Conservation (phyloP, 78 protist genomes). For the Bodo saltans region DNA sequence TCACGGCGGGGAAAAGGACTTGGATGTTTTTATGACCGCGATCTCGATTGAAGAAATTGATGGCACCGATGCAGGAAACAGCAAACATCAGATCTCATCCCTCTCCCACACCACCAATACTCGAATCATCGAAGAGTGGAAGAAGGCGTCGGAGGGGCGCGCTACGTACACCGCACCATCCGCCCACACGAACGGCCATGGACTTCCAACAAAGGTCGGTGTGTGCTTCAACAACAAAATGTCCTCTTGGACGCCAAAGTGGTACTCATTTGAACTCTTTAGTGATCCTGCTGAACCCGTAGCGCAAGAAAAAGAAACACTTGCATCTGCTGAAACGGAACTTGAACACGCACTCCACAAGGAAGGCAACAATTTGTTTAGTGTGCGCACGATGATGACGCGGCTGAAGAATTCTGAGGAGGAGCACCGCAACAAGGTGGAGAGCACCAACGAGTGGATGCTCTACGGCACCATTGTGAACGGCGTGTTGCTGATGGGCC, state of each 20-base stretch:
- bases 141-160: too few relatives aligned
- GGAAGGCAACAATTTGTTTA: neutral
- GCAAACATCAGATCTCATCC: too few relatives aligned
- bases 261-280: neutral
- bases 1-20: neutral
- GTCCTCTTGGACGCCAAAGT: neutral
- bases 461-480: neutral
- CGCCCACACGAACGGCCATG: too few relatives aligned
- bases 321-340: neutral
- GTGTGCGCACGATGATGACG: neutral
- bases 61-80: too few relatives aligned
- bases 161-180: too few relatives aligned
- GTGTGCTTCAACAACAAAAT: neutral
- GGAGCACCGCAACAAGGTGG: neutral
- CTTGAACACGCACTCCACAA: neutral
- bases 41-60: too few relatives aligned
- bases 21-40: too few relatives aligned
- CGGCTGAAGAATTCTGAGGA: neutral
- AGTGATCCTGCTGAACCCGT: neutral
- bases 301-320: neutral
- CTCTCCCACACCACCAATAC: too few relatives aligned
- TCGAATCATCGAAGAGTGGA: too few relatives aligned
- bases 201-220: too few relatives aligned
- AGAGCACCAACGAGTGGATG: neutral
- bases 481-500: neutral